Evolutionary conservation across 2,329 filamentous ascomycete species (phyloP), one percentile per base, ranked within the genome.

Genomic region (Cadophora gregata): DNA sequence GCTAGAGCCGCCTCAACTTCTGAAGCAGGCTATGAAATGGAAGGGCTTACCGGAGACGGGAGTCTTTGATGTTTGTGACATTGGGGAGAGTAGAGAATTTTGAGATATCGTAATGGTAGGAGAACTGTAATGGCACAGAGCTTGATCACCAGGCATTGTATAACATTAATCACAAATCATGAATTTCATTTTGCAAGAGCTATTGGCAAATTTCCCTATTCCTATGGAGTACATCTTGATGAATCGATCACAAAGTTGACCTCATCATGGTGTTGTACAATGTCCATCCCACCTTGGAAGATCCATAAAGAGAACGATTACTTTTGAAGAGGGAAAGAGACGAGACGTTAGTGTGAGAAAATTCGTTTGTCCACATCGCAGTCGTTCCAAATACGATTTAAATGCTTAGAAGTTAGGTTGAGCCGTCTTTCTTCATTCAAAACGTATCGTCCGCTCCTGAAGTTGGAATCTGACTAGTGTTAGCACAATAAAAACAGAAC

Each of bases 11-110:
- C 93, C 93, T 1, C 80, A 78, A 77, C 79, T 91, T 77, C 80
- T 97, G 68, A 90, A 84, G 78, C 83, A 91, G 76, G 93, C 93
- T 2, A 79, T 97, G 76, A 85, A 81, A 73, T 85, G 84, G 74
- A 89, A 88, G 73, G 88, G 86, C 0, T 76, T 96, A 0, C 81
- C 85, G 0, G 90, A 94, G 78, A 86, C 83, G 55, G 93, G 92
- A 0, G 81, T 91, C 0, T 96, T 96, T 81, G 93, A 94, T 75
- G 85, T 92, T 1, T 95, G 93, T 75, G 88, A 92, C 72, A 92
- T 97, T 80, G 93, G 93, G 0, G 93, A 95, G 81, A 94, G 89
- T 72, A 85, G 88, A 67, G 91, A 93, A 76, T 96, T 93, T 78
- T 90, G 74, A 82, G n/a, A 25, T 14, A 12, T 24, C 21, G 21